These are phyloP conservation scores for Drechmeria coniospora DNA, from an alignment of 2,329 filamentous ascomycete genomes.

Conservation along the genomic window DNA sequence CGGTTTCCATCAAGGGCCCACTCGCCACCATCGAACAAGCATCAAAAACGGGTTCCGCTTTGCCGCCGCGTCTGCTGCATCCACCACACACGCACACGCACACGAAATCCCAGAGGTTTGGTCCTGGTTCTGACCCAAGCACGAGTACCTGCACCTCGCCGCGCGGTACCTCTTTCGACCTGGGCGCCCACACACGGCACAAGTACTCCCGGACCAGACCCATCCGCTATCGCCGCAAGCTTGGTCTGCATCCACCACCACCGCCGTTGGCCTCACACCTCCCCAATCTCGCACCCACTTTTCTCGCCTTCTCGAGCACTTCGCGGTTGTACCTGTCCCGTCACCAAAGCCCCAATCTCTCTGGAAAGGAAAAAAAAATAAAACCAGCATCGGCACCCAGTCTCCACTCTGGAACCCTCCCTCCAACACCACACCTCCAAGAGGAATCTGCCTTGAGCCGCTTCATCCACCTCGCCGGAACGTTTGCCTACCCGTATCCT, in stretches of 20 bases:
- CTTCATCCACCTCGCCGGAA: conserved; percentile 23
- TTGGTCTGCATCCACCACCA: too few relatives aligned
- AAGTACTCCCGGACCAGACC: too few relatives aligned
- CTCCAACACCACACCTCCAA: conserved; percentile 25
- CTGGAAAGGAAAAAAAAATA: conserved; percentile 17
- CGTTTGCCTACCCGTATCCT: conserved; percentile 12
- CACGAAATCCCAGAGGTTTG: neutral
- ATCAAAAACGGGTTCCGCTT: conserved; percentile 9
- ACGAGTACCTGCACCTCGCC: neutral
- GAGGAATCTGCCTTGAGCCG: conserved; percentile 20
- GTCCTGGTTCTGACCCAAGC: too few relatives aligned
- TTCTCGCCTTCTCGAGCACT: conserved; percentile 10
- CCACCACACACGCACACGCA: conserved; percentile 1
- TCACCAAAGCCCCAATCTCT: conserved; percentile 5
- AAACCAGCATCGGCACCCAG: conserved; percentile 27
- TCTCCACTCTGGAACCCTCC: conserved; percentile 31
- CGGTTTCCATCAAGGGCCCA: conserved; percentile 8
- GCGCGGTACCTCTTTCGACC: neutral
- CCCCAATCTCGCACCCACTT: conserved; percentile 15
- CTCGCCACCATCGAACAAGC: conserved; percentile 10
- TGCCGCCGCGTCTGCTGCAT: conserved; percentile 4
- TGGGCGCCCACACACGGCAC: conserved; percentile 1
- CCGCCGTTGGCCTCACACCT: conserved; percentile 5
- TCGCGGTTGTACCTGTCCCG: conserved; percentile 9
- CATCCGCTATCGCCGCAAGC: too few relatives aligned